Base-by-base conservation (phyloP, 208 protist genomes). In the Crithidia expoeki region DNA sequence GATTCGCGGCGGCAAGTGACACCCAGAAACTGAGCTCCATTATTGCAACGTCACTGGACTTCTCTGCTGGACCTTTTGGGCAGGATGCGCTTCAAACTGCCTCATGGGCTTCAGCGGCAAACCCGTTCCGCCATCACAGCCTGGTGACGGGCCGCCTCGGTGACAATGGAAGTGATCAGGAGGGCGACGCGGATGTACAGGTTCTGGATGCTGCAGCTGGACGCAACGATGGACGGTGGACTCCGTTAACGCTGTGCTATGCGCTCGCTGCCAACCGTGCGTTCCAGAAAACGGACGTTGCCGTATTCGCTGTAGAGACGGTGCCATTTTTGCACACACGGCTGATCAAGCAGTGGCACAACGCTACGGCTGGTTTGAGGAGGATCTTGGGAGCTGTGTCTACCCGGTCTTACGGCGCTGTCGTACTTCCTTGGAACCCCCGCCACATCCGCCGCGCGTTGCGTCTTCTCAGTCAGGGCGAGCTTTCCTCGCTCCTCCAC, bases 301-400 rank as follows among this genome's bases (percentile, higher is more conserved):
- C 73, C 17, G 62, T 95, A 10, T 86, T 95, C 21, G 79, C 76
- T 21, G 81, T 95, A 46, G 80, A 88, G 60, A 86, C 84, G 23
- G 80, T 84, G 1, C 73, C 86, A 1, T 82, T 75, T 56, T 32
- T 91, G 51, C 90, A 95, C 63, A 86, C 72, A 16, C 87, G 88
- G n/a, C 74, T 95, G 21, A 81, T 79, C 46, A 88, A 91, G 60
- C 90, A 95, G 69, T 95, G 84, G 81, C 90, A 93, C 68, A 95
- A 95, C 57, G 88, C 80, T 19, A 76, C 84, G 5, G 62, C 58
- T 16, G 88, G 86, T n/a, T 69, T 95, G 33, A 57, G 64, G 32
- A 33, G 42, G 38, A 55, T 93, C 0, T 62, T 94, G 30, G 53
- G 33, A 33, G 50, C 44, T 56, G 66, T 42, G 51, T 68, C 59